Conservation (phyloP, 2,329 filamentous ascomycete species). For the Clonostachys byssicola region DNA sequence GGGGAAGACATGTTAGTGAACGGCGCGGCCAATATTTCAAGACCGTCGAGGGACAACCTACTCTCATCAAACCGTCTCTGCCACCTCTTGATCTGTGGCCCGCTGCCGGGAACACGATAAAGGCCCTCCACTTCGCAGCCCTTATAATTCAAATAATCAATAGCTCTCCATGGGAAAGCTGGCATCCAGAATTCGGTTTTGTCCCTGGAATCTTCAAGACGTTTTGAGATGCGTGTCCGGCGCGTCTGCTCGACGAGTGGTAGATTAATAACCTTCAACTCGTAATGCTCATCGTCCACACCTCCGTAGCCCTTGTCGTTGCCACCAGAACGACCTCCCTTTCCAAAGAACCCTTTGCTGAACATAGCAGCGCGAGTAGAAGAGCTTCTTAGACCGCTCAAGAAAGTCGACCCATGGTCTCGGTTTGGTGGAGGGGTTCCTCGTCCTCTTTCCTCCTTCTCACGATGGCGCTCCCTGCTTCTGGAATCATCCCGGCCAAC, state of each 20-base stretch:
- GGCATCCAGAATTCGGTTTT: slow-evolving; percentile 99
- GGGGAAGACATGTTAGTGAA: background rate
- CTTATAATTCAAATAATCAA: slow-evolving; percentile 94
- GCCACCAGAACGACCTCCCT: slow-evolving; percentile 59
- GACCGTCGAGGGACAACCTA: slow-evolving; percentile 26
- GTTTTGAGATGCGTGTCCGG: slow-evolving; percentile 86
- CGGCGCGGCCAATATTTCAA: too few relatives aligned
- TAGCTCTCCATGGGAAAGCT: slow-evolving; percentile 88
- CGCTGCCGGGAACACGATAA: slow-evolving; percentile 88
- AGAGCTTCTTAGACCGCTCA: slow-evolving; percentile 70
- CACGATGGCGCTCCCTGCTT: slow-evolving; percentile 27
- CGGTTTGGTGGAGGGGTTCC: slow-evolving; percentile 44
- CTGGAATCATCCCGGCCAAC: slow-evolving; percentile 34
- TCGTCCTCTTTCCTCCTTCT: background rate
- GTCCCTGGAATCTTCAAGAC: slow-evolving; percentile 80
- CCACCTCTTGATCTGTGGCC: slow-evolving; percentile 88
- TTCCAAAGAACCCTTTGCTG: slow-evolving; percentile 79
- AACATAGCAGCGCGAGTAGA: slow-evolving; percentile 74
- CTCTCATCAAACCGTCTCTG: slow-evolving; percentile 86
- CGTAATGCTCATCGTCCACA: slow-evolving; percentile 79
- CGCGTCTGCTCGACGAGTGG: slow-evolving; percentile 86
- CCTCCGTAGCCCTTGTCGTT: slow-evolving; percentile 13
- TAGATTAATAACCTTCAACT: slow-evolving; percentile 78
- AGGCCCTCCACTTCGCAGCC: slow-evolving; percentile 90
- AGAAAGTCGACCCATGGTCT: slow-evolving; percentile 60